These are phyloP conservation scores for Paecilomyces sp. DNA, from an alignment of 2,329 filamentous ascomycete species.

Conservation along the genomic window DNA sequence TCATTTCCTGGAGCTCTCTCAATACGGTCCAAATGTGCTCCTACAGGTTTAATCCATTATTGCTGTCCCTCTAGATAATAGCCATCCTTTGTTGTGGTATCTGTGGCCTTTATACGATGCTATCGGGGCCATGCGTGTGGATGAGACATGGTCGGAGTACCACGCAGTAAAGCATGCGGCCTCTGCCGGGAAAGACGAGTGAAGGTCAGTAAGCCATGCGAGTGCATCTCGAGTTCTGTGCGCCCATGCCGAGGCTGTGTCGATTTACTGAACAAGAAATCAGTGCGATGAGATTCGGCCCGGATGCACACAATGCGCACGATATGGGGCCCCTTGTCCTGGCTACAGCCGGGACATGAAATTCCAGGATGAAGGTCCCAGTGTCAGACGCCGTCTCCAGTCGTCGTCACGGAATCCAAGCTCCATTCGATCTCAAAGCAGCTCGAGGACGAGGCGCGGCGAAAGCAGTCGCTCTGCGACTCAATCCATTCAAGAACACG, in stretches of 20 bases:
- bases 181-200: constrained; percentile 34
- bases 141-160: constrained; percentile 31
- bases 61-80: not conserved
- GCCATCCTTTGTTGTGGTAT: not conserved
- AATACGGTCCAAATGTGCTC: not conserved
- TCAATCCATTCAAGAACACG: constrained; percentile 13
- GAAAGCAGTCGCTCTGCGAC: constrained; percentile 3
- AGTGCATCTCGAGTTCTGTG: not conserved
- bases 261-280: not conserved
- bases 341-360: constrained; percentile 27
- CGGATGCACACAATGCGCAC: constrained; percentile 27
- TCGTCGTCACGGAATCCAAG: constrained; percentile 5
- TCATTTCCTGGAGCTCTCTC: not conserved
- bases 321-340: constrained; percentile 29
- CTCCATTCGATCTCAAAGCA: not conserved
- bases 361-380: constrained; percentile 32
- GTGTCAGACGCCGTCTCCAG: constrained; percentile 22
- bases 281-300: constrained; percentile 42
- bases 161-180: constrained; percentile 34
- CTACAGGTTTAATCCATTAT: not conserved
- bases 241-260: not conserved
- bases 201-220: constrained; percentile 18
- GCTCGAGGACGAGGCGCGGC: constrained; percentile 1
- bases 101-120: not conserved
- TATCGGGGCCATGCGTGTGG: not conserved